phyloP scores from a whole-genome alignment of 1,284 basidiomycete genomes.

The Microstroma glucosiphilum region DNA sequence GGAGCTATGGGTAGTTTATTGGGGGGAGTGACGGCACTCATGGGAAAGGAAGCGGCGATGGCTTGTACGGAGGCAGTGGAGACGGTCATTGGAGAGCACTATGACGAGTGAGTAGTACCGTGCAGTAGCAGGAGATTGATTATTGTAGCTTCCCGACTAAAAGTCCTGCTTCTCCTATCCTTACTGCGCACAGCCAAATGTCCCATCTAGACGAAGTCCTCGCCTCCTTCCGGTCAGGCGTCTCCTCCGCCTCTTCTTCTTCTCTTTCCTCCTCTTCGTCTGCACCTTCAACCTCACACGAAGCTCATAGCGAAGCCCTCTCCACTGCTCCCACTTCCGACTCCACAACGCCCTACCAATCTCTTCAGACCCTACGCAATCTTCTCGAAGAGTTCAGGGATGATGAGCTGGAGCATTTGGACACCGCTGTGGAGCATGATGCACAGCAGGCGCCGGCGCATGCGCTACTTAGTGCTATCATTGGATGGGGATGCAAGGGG shows the following conservation, averaged over 20 bases:
- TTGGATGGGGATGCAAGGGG: conserved; percentile 77
- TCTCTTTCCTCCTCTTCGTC: too few relatives aligned
- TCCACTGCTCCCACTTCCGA: background rate
- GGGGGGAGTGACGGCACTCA: conserved; percentile 74
- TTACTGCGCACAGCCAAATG: background rate
- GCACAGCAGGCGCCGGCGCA: conserved; percentile 88
- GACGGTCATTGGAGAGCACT: conserved; percentile 95
- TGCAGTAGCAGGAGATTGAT: too few relatives aligned
- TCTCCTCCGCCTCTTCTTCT: too few relatives aligned
- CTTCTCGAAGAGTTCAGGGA: conserved; percentile 82
- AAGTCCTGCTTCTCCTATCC: background rate
- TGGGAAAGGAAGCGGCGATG: conserved; percentile 92
- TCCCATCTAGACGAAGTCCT: conserved; percentile 5
- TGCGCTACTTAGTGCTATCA: conserved; percentile 74
- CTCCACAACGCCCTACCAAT: conserved; percentile 55
- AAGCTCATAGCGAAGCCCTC: background rate
- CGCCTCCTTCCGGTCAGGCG: background rate
- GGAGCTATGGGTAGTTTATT: conserved; percentile 77
- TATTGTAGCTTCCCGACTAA: too few relatives aligned
- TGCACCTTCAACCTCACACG: too few relatives aligned
- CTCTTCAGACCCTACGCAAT: conserved; percentile 67
- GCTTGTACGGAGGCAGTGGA: conserved; percentile 97
- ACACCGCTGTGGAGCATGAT: conserved; percentile 81
- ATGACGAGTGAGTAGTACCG: conserved; percentile 71
- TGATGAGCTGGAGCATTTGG: conserved; percentile 88